Evolutionary conservation across 1,139 yeast species (phyloP), one percentile per base, ranked within the genome.

Genomic region (Pichia sorboxylosa): DNA sequence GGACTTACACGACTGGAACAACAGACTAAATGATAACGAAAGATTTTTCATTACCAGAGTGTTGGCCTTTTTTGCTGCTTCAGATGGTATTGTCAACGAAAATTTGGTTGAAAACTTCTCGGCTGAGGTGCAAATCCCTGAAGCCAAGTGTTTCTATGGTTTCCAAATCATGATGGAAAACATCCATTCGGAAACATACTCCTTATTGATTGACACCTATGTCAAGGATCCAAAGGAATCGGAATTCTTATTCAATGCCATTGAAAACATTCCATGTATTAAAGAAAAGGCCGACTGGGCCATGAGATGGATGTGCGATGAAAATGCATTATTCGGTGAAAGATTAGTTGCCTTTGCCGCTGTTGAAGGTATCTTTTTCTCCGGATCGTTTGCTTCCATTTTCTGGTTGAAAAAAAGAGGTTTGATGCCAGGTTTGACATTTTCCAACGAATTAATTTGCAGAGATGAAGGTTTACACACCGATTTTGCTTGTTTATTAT

Each of bases 101-200:
- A 90, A 90, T 65, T 70, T 90, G 58, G 94, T 90, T 43, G 96
- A 90, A 63, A 84, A 93, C 56, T 90, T 90, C 64, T 79, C 93
- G 38, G 94, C 95, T 44, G 96, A 92, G 64, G 95, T 90, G 40
- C 97, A 87, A 63, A 66, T 81, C 46, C 93, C 98, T 38, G 99
- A 90, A 66, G 98, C 97, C 49, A 87, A 90, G 62, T 85, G 96
- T 61, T 90, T 90, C 68, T 90, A 90, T 58, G 98, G 98, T 34
- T 90, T 90, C 79, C 97, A 90, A 66, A 90, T 90, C 60, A 87
- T 87, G 97, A 90, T 92, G 93, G 98, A 92, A 64, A 92, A 90
- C 69, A 90, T 90, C 53, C 98, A 90, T 63, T 78, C 95, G 22
- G 98, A 90, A 66, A 90, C 96, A 30, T 90, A 92, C 65, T 87